Base-by-base conservation (phyloP, 352 stramenopile genomes). In the Globisporangium cylindrosporum region DNA sequence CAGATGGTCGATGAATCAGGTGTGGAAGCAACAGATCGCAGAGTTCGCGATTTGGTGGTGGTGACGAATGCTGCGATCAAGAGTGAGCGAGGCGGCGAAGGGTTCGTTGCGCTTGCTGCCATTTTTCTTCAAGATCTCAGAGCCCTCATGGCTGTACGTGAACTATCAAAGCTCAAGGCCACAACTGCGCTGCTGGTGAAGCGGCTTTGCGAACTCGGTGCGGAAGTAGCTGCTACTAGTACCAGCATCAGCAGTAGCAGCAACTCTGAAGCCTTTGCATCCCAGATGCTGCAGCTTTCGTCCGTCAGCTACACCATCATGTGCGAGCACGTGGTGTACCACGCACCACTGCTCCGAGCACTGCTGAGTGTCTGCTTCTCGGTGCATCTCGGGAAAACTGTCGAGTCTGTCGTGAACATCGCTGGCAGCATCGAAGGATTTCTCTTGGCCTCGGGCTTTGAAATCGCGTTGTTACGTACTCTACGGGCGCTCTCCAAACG, bases 241-340 rank as follows among this genome's bases (percentile, higher is more conserved):
- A 54, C 9, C 14, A 25, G 24, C 32, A 55, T 6, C 32, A 54
- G n/a, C 20, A 66, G 57, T 25, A 51, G 7, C 12, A 57, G 18
- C 6, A 14, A 20, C 2, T 18, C n/a, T 6, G 41, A 14, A 6
- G 49, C 20, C 22, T 54, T 63, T 25, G 36, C 34, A 15, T 14
- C 41, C 0, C 34, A 67, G 15, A 46, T 54, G 24, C 46, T 29
- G 48, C 25, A n/a, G 4, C 22, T 80, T 15, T 83, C 71, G 34
- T 68, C 56, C 1, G 24, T 74, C 25, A 78, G 72, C 4, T 89
- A 90, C 53, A 71, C 72, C 29, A 67, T 89, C 14, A 41, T 93
- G 57, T 90, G 83, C 49, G 81, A 91, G 7, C 84, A 93, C 62
- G 79, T 86, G 7, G 80, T 93, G 15, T 83, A 87, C 64, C 84